Evolutionary conservation across 352 stramenopile species (phyloP), one percentile per base, ranked within the genome.

Genomic region (Pythium phragmiticola): DNA sequence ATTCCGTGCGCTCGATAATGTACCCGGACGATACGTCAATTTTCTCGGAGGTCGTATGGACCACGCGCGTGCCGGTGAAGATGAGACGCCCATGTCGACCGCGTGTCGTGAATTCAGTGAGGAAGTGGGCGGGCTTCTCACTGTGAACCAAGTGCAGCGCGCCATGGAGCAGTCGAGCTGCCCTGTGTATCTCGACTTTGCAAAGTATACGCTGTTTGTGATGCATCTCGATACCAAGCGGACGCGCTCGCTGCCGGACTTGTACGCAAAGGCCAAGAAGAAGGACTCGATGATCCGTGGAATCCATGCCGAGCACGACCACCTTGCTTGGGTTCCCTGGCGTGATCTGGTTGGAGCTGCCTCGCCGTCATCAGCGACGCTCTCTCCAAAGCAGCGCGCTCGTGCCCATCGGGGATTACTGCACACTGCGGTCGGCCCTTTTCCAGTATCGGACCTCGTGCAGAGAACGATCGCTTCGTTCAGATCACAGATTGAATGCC

Each of bases 141-240:
- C 14, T 5, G 34, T 33, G 8, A 28, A 57, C 16, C 30, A 57
- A 28, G 33, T 57, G 50, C 30, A 57, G 5, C 30, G 34, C 4
- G 30, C 19, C 16, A 42, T 57, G 50, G 30, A 57, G 50, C 50
- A 57, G 50, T 45, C 30, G 16, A 45, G 50, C 33, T 30, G 50
- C 33, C 13, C 30, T 7, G 30, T 58, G 51, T 61, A 43, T 41
- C 21, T 61, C 8, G 17, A 7, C 17, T 61, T 61, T 42, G 54
- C 54, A 11, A 61, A 61, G 54, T 61, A 61, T 30, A 61, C 42
- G n/a, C n/a, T 61, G 39, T 61, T 49, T 42, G 16, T 52, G 16
- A 42, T 17, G 7, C 16, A 37, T 33, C 28, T 42, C 17, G 54
- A 61, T 26, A 52, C 21, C 19, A 36, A 37, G 8, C 39, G 30